Conservation (phyloP, 805 yeast genomes). For the Candida xiaguanensis region DNA sequence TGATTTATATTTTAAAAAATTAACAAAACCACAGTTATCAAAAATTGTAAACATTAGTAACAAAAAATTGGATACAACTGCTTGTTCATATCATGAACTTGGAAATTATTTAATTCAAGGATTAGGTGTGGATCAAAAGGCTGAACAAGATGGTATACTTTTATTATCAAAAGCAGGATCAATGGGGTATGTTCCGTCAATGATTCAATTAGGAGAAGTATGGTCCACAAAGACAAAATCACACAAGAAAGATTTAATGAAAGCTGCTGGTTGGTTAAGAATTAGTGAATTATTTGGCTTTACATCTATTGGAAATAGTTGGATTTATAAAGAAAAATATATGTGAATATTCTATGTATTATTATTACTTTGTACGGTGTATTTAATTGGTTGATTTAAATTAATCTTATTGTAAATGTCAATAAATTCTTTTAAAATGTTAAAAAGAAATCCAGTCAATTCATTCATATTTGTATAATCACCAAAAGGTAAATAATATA, state of each 20-base stretch:
- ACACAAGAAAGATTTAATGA: constrained; percentile 52
- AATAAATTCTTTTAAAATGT: constrained; percentile 29
- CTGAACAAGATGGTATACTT: constrained; percentile 54
- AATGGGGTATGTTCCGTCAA: constrained; percentile 64
- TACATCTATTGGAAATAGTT: constrained; percentile 60
- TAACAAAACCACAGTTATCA: constrained; percentile 21
- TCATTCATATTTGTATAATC: constrained; percentile 31
- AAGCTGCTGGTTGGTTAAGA: constrained; percentile 71
- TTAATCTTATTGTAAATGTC: constrained; percentile 17
- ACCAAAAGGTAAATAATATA: constrained; percentile 36
- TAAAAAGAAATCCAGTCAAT: constrained; percentile 25
- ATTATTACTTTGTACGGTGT: constrained; percentile 13
- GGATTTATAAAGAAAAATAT: constrained; percentile 75
- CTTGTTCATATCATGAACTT: constrained; percentile 56
- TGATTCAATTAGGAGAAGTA: constrained; percentile 66
- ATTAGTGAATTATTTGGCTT: constrained; percentile 61
- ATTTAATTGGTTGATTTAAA: constrained; percentile 8
- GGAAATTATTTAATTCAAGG: constrained; percentile 57
- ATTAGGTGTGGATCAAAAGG: constrained; percentile 47
- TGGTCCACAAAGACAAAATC: constrained; percentile 56
- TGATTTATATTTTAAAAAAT: constrained; percentile 19
- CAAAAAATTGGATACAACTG: constrained; percentile 39
- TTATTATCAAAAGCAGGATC: constrained; percentile 63
- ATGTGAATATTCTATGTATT: constrained; percentile 5
- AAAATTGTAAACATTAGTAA: constrained; percentile 31